Percentiles rank a stretch among this genome's conserved stretches.
phyloP scores from a whole-genome alignment of 495 filamentous ascomycete species.

The Tetracladium marchalianum region DNA sequence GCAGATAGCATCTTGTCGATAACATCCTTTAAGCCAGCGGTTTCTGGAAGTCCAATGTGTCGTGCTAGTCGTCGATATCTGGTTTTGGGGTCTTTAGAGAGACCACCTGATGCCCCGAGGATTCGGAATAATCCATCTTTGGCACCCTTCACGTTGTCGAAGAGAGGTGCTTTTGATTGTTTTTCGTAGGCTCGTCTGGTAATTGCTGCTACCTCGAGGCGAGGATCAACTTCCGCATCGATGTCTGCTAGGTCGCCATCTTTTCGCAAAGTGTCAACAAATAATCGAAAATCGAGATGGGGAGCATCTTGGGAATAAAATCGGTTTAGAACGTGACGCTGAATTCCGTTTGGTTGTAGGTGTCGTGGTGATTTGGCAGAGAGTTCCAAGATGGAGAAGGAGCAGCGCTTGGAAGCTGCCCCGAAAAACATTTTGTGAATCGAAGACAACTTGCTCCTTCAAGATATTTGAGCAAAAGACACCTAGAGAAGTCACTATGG shows the following conservation, averaged over 20 bases:
- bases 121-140: slow-evolving; percentile 29
- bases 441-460: too few relatives aligned
- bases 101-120: slow-evolving; percentile 25
- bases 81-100: slow-evolving; percentile 19
- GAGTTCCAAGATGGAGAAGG: too few relatives aligned
- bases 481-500: too few relatives aligned
- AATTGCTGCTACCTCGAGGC: slow-evolving; percentile 30
- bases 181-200: slow-evolving; percentile 29
- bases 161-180: slow-evolving; percentile 29
- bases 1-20: slow-evolving; percentile 24
- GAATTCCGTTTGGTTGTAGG: too few relatives aligned
- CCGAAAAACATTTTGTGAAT: too few relatives aligned
- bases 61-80: slow-evolving; percentile 27
- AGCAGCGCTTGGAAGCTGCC: too few relatives aligned
- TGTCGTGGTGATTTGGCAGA: too few relatives aligned
- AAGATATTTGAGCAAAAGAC: too few relatives aligned
- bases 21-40: slow-evolving; percentile 23
- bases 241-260: slow-evolving; percentile 31
- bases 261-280: slow-evolving; percentile 20
- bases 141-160: slow-evolving; percentile 30
- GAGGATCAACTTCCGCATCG: slow-evolving; percentile 24
- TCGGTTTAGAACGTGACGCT: too few relatives aligned
- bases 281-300: slow-evolving; percentile 27
- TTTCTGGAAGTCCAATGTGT: slow-evolving; percentile 22
- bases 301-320: not conserved